A percentile compares a stretch with the other conserved stretches of the same genome.
phyloP scores from a whole-genome alignment of 345 rosid species.

The Raphanus raphanistrum region DNA sequence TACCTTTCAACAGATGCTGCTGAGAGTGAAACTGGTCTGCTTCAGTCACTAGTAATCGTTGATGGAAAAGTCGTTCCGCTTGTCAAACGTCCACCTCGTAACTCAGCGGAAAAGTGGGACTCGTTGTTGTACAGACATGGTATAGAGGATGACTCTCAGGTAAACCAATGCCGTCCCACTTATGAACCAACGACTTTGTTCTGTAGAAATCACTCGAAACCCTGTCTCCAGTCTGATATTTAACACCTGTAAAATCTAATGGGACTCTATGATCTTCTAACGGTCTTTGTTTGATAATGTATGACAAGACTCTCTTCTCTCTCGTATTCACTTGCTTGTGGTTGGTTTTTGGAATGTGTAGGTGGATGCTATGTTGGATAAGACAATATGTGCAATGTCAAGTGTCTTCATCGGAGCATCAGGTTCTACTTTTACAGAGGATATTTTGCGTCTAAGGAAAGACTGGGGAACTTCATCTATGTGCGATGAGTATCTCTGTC shows the following conservation, averaged over 20 bases:
- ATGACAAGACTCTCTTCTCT: background rate
- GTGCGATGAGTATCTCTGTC: slow-evolving; percentile 90
- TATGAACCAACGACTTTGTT: background rate
- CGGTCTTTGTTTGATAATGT: background rate
- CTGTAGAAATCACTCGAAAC: background rate
- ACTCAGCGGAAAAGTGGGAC: slow-evolving; percentile 94
- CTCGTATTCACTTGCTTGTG: background rate
- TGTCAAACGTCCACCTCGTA: slow-evolving; percentile 69
- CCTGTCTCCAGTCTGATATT: background rate
- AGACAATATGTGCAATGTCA: slow-evolving; percentile 80
- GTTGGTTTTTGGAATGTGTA: slow-evolving; percentile 31
- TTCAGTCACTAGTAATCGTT: slow-evolving; percentile 62
- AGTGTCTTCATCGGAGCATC: slow-evolving; percentile 72
- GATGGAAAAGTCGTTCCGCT: slow-evolving; percentile 72
- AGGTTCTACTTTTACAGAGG: slow-evolving; percentile 91
- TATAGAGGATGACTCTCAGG: slow-evolving; percentile 74
- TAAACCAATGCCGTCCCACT: slow-evolving; percentile 28
- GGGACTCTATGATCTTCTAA: background rate
- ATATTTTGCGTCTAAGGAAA: slow-evolving; percentile 75
- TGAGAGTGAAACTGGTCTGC: slow-evolving; percentile 75
- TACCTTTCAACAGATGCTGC: slow-evolving; percentile 98
- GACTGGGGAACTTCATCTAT: slow-evolving; percentile 76
- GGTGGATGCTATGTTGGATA: slow-evolving; percentile 99
- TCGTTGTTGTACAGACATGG: slow-evolving; percentile 76
- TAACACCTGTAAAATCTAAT: background rate